phyloP scores from a whole-genome alignment of 2,329 filamentous ascomycete species.

The Rhynchosporium graminicola region DNA sequence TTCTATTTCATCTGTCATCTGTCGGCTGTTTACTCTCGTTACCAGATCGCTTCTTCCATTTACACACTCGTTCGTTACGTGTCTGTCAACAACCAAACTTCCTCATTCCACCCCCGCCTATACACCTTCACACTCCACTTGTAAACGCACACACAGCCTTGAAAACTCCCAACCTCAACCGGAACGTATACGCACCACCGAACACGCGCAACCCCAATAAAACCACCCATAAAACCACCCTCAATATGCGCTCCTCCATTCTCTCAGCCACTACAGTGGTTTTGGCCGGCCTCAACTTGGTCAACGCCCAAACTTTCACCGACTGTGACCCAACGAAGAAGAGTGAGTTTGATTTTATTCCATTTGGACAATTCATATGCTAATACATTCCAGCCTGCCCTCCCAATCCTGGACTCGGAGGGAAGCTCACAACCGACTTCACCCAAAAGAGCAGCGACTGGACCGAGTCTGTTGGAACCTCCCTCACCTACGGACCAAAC shows the following conservation, averaged over 20 bases:
- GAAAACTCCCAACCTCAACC: neutral
- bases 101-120: no score
- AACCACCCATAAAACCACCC: conserved; percentile 1
- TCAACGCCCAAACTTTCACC: conserved; percentile 48
- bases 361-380: conserved; percentile 6
- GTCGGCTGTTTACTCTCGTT: conserved; percentile 2
- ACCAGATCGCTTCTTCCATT: conserved; percentile 8
- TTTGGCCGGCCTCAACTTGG: conserved; percentile 29
- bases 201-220: neutral
- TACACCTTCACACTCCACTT: no score
- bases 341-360: conserved; percentile 32
- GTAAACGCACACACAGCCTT: no score
- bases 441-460: conserved; percentile 52
- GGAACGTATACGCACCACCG: neutral
- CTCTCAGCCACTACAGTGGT: conserved; percentile 28
- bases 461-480: conserved; percentile 52
- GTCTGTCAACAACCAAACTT: conserved; percentile 4
- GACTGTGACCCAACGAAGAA: conserved; percentile 47
- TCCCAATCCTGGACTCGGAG: conserved; percentile 46
- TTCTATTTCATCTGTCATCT: conserved; percentile 7
- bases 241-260: conserved; percentile 29
- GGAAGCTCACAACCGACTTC: conserved; percentile 46
- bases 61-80: conserved; percentile 9
- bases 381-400: conserved; percentile 43
- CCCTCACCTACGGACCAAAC: conserved; percentile 42